Evolutionary conservation across 2,329 filamentous ascomycete genomes (phyloP), one percentile per base, ranked within the genome.

Genomic region (Nigrospora oryzae): DNA sequence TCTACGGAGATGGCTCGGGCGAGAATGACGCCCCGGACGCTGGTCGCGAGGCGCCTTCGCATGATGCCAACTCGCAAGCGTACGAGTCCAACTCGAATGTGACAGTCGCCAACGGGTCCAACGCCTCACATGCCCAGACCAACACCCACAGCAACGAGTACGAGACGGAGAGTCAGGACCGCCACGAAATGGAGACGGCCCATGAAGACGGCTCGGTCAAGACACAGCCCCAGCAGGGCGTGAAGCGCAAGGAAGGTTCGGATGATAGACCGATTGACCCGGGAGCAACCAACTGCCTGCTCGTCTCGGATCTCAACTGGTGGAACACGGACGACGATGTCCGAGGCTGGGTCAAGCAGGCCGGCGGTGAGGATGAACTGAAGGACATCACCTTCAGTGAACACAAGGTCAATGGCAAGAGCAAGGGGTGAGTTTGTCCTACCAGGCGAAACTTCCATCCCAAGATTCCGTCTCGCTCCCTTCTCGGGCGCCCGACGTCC

Each of bases 361-460:
- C 85, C n/a, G 79, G 77, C 2, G 87, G 81, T 54, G 93, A 97
- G 63, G 77, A 83, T 38, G 88, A 95, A 57, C 69, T 97, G 15
- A 89, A 87, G 57, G 93, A 97, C 49, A 81, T 98, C 42, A 95
- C 90, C 0, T 98, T 97, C 63, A 96, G 89, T 57, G 93, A 98
- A 63, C 93, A 97, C 67, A 98, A 98, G 63, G 90, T 97, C 40
- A 98, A 98, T 55, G 93, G 93, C 55, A 98, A 98, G 70, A 95
- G 89, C 67, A 96, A 97, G 71, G 91, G 93, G 90, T 95, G 74
- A 51, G 81, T 65, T 10, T 28, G 5, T 2, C 23, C 23, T 34
- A n/a, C 23, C 32, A 15, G 10, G 12, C 37, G 32, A 4, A n/a
- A 12, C 32, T 32, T 16, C 3, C 17, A 33, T 28, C 23, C 23